Base-by-base conservation (phyloP, 2,329 filamentous ascomycete genomes). In the Chaetomium sp. region DNA sequence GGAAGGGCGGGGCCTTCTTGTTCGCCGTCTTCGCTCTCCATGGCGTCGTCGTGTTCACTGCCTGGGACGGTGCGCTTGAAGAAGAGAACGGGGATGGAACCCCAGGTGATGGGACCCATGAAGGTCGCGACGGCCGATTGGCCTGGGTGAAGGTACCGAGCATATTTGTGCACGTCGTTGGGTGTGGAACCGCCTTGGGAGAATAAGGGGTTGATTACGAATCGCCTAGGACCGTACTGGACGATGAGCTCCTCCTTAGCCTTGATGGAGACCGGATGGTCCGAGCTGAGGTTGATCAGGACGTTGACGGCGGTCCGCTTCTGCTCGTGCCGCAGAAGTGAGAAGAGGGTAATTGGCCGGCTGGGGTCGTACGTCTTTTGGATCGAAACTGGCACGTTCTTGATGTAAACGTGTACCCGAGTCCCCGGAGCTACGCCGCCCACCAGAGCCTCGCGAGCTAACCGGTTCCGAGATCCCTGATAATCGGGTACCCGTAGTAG, bases 141-240 rank as follows among this genome's bases (percentile, higher is more conserved):
- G 4, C 94, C 94, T 0, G 94, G 91, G 70, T 97, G 91, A 5
- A 97, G 75, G 74, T 84, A 99, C 35, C 92, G 87, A 71, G 90
- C 88, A 72, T 91, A 97, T 71, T 99, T 99, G 80, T 97, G 91
- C 11, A 99, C 91, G 68, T 99, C 87, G 74, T 97, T 97, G 48
- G 90, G 89, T 0, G 92, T 96, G 67, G 87, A 90, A 55, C 91
- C 92, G n/a, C 82, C 79, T 67, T 89, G 84, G 0, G 91, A 96
- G 77, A 92, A 96, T 46, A 97, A 77, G 9, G 94, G 94, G 66
- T 94, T 92, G 73, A 96, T 84, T 57, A 91, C 76, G 66, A 96
- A 85, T 50, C 94, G 84, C 51, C 94, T 86, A 9, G 92, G 85
- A 27, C 94, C 94, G 68, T 89, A 95, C 72, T 97, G 94, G 54